Conservation (phyloP, 2,329 filamentous ascomycete species). For the Fusarium sp. region DNA sequence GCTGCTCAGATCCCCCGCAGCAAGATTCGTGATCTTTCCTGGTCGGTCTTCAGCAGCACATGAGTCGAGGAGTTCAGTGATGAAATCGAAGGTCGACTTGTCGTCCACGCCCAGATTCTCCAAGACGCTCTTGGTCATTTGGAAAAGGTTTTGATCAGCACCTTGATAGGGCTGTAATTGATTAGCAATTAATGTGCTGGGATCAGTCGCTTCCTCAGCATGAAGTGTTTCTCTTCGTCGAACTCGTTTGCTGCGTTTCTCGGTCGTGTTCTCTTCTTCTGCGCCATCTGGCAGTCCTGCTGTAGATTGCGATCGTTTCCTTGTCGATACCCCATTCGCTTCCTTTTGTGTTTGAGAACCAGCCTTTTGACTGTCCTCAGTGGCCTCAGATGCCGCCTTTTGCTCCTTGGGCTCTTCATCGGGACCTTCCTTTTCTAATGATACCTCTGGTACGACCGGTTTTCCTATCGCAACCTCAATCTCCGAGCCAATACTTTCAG, state of each 20-base stretch:
- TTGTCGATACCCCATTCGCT: slow-evolving; percentile 57
- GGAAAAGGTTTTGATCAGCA: slow-evolving; percentile 67
- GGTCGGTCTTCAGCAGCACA: slow-evolving; percentile 65
- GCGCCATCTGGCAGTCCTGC: slow-evolving; percentile 68
- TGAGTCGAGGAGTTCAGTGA: slow-evolving; percentile 65
- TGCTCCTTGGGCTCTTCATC: slow-evolving; percentile 34
- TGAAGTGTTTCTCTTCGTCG: slow-evolving; percentile 67
- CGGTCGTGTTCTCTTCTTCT: slow-evolving; percentile 69
- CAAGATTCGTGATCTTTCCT: slow-evolving; percentile 60
- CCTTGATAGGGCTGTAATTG: slow-evolving; percentile 70
- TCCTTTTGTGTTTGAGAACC: slow-evolving; percentile 51
- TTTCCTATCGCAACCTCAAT: slow-evolving; percentile 18
- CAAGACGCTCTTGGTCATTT: slow-evolving; percentile 66
- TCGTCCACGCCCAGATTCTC: slow-evolving; percentile 68
- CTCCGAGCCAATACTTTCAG: slow-evolving; percentile 30
- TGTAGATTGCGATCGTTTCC: slow-evolving; percentile 73
- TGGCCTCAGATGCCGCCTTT: slow-evolving; percentile 38
- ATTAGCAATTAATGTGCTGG: slow-evolving; percentile 64
- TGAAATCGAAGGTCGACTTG: slow-evolving; percentile 57
- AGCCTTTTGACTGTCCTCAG: slow-evolving; percentile 46
- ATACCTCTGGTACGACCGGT: slow-evolving; percentile 5
- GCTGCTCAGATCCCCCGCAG: slow-evolving; percentile 63
- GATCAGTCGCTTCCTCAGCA: slow-evolving; percentile 65
- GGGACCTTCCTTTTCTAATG: slow-evolving; percentile 11
- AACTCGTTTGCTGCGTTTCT: slow-evolving; percentile 75